Evolutionary conservation across 2,329 filamentous ascomycete genomes (phyloP).

Genomic region (Geoglossum cookeanum): DNA sequence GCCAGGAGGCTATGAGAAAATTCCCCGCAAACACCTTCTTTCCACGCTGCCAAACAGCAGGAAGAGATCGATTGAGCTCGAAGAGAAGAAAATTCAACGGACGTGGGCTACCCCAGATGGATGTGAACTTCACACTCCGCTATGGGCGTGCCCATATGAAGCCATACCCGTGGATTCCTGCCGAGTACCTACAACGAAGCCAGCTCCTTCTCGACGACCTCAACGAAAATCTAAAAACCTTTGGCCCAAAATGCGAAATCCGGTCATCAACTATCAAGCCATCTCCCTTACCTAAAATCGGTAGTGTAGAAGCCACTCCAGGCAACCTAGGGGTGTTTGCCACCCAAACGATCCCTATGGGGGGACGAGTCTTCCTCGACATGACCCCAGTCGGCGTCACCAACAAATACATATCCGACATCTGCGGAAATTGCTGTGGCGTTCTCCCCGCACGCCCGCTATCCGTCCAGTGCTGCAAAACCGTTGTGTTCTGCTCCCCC

Average conservation of each 20-base stretch:
- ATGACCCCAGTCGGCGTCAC: background rate
- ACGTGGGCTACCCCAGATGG: background rate
- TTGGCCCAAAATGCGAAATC: background rate
- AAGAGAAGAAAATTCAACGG: no score
- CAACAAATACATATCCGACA: conserved; percentile 7
- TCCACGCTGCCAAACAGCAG: background rate
- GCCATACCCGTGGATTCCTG: background rate
- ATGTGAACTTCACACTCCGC: background rate
- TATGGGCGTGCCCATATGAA: background rate
- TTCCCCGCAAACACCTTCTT: background rate
- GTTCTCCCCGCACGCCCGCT: background rate
- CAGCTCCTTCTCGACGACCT: background rate
- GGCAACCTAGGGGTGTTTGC: conserved; percentile 6
- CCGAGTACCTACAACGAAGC: background rate
- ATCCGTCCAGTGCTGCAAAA: conserved; percentile 10
- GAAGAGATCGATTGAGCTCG: background rate
- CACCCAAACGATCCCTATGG: conserved; percentile 11
- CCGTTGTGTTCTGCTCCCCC: conserved; percentile 13
- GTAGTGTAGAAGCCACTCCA: background rate
- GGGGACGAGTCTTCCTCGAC: conserved; percentile 9
- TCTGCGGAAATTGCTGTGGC: background rate
- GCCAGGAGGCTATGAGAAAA: background rate
- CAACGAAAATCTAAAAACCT: background rate
- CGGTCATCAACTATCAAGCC: background rate
- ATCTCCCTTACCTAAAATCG: background rate